Evolutionary conservation across 1,139 yeast species (phyloP).

Genomic region (Hyphopichia buzzinii): DNA sequence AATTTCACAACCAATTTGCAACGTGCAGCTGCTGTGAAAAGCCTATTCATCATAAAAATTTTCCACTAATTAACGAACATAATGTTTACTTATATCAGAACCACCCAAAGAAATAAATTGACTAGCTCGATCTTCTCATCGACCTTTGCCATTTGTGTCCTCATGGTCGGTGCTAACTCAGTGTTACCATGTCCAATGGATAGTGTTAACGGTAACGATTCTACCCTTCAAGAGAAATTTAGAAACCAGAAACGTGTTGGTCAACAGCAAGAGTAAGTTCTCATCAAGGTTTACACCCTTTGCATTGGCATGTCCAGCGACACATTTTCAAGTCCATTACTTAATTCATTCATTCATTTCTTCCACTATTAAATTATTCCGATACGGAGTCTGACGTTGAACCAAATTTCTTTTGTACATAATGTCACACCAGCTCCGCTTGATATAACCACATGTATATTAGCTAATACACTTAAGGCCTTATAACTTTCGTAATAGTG

Average conservation of each 20-base stretch:
- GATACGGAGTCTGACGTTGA: too few species aligned
- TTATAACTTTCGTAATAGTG: too few species aligned
- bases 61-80: too few species aligned
- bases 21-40: too few species aligned
- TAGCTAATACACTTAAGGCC: neutral
- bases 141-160: slow-evolving; percentile 70
- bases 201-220: slow-evolving; percentile 41
- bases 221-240: slow-evolving; percentile 33
- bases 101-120: slow-evolving; percentile 53
- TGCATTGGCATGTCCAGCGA: too few species aligned
- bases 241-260: slow-evolving; percentile 9
- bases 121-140: slow-evolving; percentile 71
- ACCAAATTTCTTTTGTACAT: neutral
- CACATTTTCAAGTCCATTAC: neutral
- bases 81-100: slow-evolving; percentile 35
- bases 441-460: neutral
- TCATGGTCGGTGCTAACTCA: slow-evolving; percentile 69
- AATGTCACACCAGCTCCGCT: too few species aligned
- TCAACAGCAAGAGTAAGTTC: neutral
- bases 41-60: too few species aligned
- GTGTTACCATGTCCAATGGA: slow-evolving; percentile 77
- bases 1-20: too few species aligned
- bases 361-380: too few species aligned
- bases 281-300: too few species aligned
- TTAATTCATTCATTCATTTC: neutral